Evolutionary conservation across 371 early-diverging fungal genomes (phyloP).

Genomic region (Gilbertella persicaria): DNA sequence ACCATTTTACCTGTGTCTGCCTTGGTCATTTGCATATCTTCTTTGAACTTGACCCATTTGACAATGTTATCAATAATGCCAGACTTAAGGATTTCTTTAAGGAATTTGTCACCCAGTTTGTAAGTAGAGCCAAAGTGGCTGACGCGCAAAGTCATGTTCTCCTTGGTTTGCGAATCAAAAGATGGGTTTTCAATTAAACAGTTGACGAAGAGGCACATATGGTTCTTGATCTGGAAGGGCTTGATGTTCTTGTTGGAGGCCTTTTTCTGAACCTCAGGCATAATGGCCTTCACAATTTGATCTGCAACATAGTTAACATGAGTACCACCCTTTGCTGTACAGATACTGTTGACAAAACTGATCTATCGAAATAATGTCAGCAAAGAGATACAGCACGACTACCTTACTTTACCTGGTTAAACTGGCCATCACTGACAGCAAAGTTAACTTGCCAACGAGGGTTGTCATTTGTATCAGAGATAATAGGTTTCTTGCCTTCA

Average conservation of each 20-base stretch:
- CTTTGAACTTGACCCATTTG: conserved; percentile 80
- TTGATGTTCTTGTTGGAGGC: conserved; percentile 79
- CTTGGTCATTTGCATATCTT: conserved; percentile 87
- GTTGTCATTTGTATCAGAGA: conserved; percentile 40
- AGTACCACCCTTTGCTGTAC: conserved; percentile 98
- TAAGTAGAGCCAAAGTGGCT: conserved; percentile 92
- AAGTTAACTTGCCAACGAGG: conserved; percentile 99
- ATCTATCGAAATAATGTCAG: conserved; percentile 43
- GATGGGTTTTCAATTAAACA: conserved; percentile 97
- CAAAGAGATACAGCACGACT: background rate
- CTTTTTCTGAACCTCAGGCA: conserved; percentile 80
- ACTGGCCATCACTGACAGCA: conserved; percentile 94
- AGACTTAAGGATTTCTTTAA: conserved; percentile 79
- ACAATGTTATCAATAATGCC: conserved; percentile 89
- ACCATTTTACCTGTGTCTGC: conserved; percentile 86
- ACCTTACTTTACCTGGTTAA: conserved; percentile 75
- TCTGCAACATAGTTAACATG: conserved; percentile 93
- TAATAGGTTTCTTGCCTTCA: conserved; percentile 39
- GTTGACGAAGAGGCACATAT: conserved; percentile 97
- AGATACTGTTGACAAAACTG: conserved; percentile 98
- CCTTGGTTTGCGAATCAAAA: conserved; percentile 99
- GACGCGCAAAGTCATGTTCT: conserved; percentile 90
- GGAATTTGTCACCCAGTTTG: conserved; percentile 79
- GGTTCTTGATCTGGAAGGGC: conserved; percentile 89
- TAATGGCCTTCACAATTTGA: conserved; percentile 82